Evolutionary conservation across 2,329 filamentous ascomycete genomes (phyloP).

Genomic region (Stachybotrys chlorohalonatus): DNA sequence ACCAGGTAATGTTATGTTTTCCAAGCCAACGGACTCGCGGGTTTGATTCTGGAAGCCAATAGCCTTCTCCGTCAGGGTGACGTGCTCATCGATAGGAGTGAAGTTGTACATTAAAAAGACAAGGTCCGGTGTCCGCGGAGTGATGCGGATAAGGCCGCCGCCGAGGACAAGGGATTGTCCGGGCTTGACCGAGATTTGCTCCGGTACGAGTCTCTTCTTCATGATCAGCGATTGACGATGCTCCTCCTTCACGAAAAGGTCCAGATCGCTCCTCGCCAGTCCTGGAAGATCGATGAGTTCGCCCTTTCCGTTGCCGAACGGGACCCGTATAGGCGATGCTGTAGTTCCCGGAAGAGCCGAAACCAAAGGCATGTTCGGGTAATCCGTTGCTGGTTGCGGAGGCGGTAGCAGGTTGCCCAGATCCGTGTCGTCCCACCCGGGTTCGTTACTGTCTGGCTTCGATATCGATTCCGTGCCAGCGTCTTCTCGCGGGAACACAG

Average conservation of each 20-base stretch:
- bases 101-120: conserved; percentile 80
- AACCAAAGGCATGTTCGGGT: conserved; percentile 76
- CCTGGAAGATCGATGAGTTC: conserved; percentile 93
- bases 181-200: conserved; percentile 63
- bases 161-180: conserved; percentile 77
- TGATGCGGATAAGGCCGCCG: conserved; percentile 74
- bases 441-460: conserved; percentile 15
- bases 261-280: conserved; percentile 64
- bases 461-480: conserved; percentile 13
- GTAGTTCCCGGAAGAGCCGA: conserved; percentile 88
- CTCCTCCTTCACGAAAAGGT: conserved; percentile 58
- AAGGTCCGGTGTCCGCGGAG: conserved; percentile 52
- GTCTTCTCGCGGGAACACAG: conserved; percentile 7
- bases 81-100: conserved; percentile 65
- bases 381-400: conserved; percentile 61
- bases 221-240: conserved; percentile 65
- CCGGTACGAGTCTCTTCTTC: conserved; percentile 63
- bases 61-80: conserved; percentile 75
- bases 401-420: conserved; percentile 63
- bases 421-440: conserved; percentile 19
- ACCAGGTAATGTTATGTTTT: conserved; percentile 53
- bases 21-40: conserved; percentile 45
- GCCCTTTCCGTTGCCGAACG: conserved; percentile 76
- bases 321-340: conserved; percentile 86
- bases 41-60: conserved; percentile 59